A percentile compares a stretch with the other conserved stretches of the same genome.
These are phyloP conservation scores for Fusarium avenaceum DNA, from an alignment of 2,329 filamentous ascomycete species.

Conservation along the genomic window DNA sequence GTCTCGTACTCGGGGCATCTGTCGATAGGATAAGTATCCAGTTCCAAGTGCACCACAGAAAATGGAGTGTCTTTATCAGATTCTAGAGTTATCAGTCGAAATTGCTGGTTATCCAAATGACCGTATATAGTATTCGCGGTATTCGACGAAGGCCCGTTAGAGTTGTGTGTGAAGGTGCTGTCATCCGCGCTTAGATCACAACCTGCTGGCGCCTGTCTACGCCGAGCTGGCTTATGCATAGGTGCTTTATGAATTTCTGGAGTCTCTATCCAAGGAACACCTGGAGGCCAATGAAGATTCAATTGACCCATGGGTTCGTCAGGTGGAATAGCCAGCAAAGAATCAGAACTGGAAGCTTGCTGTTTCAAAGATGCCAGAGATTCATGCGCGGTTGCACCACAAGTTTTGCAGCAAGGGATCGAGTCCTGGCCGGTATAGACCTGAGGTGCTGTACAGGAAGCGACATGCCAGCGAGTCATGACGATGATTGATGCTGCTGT, in stretches of 20 bases:
- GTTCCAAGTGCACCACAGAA: too few species aligned
- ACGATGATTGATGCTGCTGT: not conserved
- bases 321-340: not conserved
- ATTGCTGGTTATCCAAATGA: not conserved
- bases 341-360: not conserved
- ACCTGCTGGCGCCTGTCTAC: not conserved
- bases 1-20: not conserved
- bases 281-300: not conserved
- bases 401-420: not conserved
- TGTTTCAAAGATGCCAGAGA: not conserved
- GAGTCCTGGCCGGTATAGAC: not conserved
- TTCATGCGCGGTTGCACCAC: not conserved
- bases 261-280: not conserved
- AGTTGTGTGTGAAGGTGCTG: not conserved
- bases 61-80: not conserved
- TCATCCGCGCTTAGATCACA: not conserved
- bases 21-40: not conserved
- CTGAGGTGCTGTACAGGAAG: not conserved
- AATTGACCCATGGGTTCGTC: not conserved
- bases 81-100: not conserved
- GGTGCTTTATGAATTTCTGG: not conserved
- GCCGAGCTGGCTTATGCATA: not conserved
- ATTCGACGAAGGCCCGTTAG: too few species aligned
- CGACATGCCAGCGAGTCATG: not conserved
- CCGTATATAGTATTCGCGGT: not conserved